A percentile compares a stretch with the other conserved stretches of the same genome.
These are phyloP conservation scores for Moringa oleifera DNA, from an alignment of 345 rosid genomes.

Conservation along the genomic window DNA sequence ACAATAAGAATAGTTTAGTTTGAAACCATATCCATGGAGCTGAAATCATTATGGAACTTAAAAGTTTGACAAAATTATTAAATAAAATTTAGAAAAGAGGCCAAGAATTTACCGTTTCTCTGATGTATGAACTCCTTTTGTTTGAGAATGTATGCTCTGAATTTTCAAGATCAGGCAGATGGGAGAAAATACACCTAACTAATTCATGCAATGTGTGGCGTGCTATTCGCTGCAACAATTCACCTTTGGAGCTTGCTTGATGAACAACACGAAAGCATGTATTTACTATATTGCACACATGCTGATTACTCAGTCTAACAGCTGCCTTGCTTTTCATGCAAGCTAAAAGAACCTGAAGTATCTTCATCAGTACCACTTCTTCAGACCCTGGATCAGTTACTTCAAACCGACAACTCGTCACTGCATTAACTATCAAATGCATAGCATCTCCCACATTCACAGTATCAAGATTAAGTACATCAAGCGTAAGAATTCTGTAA, in stretches of 20 bases:
- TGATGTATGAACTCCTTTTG: constrained; percentile 14
- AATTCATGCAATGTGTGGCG: constrained; percentile 75
- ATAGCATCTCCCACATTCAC: constrained; percentile 57
- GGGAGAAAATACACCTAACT: constrained; percentile 65
- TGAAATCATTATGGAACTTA: neutral
- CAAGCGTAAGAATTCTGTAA: constrained; percentile 65
- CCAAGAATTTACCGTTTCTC: constrained; percentile 31
- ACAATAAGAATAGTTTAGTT: neutral
- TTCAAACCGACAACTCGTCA: constrained; percentile 66
- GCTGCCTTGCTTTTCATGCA: constrained; percentile 76
- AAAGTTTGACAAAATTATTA: constrained; percentile 6
- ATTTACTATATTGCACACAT: constrained; percentile 60
- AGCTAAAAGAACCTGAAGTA: constrained; percentile 79
- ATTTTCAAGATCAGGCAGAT: constrained; percentile 41
- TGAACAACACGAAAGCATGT: constrained; percentile 74
- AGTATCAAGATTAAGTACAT: constrained; percentile 46
- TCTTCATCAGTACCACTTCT: constrained; percentile 75
- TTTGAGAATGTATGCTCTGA: constrained; percentile 14
- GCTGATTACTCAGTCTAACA: constrained; percentile 53
- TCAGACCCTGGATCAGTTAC: constrained; percentile 74
- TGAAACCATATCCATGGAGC: neutral
- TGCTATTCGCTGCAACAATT: constrained; percentile 67
- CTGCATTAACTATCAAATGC: constrained; percentile 64
- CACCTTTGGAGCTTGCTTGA: constrained; percentile 67
- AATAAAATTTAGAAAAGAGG: neutral